Base-by-base conservation (phyloP, 768 basidiomycete genomes). In the Dioszegia aurantiaca region DNA sequence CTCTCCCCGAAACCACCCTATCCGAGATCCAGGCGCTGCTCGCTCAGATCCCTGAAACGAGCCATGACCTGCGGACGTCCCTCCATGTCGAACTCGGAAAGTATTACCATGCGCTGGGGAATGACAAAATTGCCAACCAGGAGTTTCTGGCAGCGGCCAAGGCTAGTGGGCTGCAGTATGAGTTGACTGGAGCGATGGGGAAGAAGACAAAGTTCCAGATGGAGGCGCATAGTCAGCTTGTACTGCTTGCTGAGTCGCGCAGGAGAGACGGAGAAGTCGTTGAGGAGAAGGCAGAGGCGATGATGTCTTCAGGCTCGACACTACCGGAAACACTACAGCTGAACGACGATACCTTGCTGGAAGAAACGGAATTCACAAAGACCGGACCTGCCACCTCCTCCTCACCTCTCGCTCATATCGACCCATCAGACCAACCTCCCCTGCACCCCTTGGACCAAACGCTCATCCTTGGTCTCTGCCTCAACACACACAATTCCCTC, bases 271-370 rank as follows among this genome's bases (percentile, higher is more conserved):
- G 31, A 10, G 58, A 55, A 3, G 46, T 30, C 27, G 30, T 45
- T 9, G 46, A 28, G 12, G 46, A 24, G 21, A 12, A 19, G 19
- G 44, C 23, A 27, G 26, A 19, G 10, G 27, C 4, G 43, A 8
- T 10, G 26, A 6, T 3, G 23, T n/a, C n/a, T 3, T 19, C 39
- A 8, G 19, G 39, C 31, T 33, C 30, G 27, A 41, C 6, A 27
- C 33, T 68, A 8, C 70, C 94, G n/a, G 85, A 89, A 75, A 85
- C 87, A 3, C 77, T 98, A 26, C 79, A 81, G 1, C 81, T 98
- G 45, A 94, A 98, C 75, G 95, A 98, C 76, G 95, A 99, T 76
- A 98, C 93, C 0, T 82, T 99, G 17, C 82, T 99, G 39, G 95
- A 99, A 78, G 85, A 88, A 66, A 98, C 94, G 0, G 83, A 88